Conservation (phyloP, 495 filamentous ascomycete genomes). For the Tuber borchii region DNA sequence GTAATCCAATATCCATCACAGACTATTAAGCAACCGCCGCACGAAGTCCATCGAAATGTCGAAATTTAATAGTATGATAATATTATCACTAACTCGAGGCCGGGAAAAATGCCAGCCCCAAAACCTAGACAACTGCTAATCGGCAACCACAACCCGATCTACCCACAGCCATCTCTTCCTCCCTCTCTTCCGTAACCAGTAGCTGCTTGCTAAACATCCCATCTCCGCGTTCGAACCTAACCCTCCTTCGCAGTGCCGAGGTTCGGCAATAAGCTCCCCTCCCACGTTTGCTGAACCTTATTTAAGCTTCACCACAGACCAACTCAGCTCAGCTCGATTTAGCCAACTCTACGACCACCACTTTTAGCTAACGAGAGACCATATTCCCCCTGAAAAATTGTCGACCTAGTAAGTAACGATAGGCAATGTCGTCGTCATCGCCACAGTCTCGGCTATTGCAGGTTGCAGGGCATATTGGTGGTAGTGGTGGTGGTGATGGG, state of each 20-base stretch:
- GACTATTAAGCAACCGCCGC: background rate
- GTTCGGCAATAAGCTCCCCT: background rate
- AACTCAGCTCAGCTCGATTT: background rate
- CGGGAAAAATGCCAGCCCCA: background rate
- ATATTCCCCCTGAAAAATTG: background rate
- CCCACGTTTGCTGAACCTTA: background rate
- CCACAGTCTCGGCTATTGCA: constrained; percentile 30
- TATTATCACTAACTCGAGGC: background rate
- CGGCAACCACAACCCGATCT: background rate
- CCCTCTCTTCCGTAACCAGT: background rate
- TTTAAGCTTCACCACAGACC: background rate
- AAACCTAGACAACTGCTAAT: background rate
- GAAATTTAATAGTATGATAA: background rate
- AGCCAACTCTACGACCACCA: background rate
- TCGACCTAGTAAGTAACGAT: background rate
- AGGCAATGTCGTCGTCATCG: constrained; percentile 23
- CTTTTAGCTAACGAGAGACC: background rate
- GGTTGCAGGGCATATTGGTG: constrained; percentile 26
- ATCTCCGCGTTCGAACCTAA: background rate
- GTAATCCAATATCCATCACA: background rate
- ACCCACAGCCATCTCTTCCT: background rate
- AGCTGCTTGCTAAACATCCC: background rate
- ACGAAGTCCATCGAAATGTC: background rate
- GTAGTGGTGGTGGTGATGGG: background rate
- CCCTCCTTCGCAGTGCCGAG: background rate